phyloP scores from a whole-genome alignment of 2,329 filamentous ascomycete genomes.

The Rosellinia necatrix region DNA sequence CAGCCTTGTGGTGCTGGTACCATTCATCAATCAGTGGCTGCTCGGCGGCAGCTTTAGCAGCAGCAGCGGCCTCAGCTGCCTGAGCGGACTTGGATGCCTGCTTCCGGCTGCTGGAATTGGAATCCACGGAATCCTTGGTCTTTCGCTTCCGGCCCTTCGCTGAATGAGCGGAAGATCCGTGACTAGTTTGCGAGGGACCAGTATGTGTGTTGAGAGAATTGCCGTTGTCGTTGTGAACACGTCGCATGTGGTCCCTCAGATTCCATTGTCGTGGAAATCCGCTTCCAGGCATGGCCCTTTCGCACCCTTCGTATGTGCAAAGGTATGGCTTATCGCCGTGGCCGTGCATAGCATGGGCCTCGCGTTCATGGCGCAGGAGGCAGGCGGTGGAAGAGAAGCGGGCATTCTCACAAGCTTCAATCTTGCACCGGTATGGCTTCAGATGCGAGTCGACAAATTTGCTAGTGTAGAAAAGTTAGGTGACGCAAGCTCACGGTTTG shows the following conservation, averaged over 20 bases:
- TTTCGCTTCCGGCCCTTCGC: slow-evolving; percentile 63
- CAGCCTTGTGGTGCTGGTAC: slow-evolving; percentile 65
- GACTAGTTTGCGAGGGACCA: slow-evolving; percentile 48
- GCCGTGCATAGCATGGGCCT: slow-evolving; percentile 94
- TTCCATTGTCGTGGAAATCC: slow-evolving; percentile 97
- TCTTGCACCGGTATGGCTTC: slow-evolving; percentile 95
- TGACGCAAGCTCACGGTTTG: background rate
- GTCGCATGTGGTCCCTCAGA: slow-evolving; percentile 94
- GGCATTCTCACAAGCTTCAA: slow-evolving; percentile 78
- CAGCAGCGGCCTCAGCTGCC: slow-evolving; percentile 41
- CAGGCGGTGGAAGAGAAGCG: slow-evolving; percentile 96
- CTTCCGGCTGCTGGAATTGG: slow-evolving; percentile 52
- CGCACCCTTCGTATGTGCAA: slow-evolving; percentile 86
- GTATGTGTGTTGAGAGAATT: slow-evolving; percentile 38
- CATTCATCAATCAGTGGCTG: slow-evolving; percentile 57
- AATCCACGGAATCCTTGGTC: slow-evolving; percentile 53
- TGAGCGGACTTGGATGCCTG: slow-evolving; percentile 49
- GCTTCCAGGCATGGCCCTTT: slow-evolving; percentile 78
- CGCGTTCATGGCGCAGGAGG: slow-evolving; percentile 90
- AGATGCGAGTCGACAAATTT: slow-evolving; percentile 97
- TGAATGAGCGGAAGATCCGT: slow-evolving; percentile 40
- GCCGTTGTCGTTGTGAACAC: slow-evolving; percentile 75
- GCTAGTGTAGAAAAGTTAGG: slow-evolving; percentile 52
- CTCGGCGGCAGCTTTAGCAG: slow-evolving; percentile 41
- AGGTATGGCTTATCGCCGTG: slow-evolving; percentile 92